These are phyloP conservation scores for Aspergillus chevalieri DNA, from an alignment of 2,329 filamentous ascomycete genomes.

Conservation along the genomic window DNA sequence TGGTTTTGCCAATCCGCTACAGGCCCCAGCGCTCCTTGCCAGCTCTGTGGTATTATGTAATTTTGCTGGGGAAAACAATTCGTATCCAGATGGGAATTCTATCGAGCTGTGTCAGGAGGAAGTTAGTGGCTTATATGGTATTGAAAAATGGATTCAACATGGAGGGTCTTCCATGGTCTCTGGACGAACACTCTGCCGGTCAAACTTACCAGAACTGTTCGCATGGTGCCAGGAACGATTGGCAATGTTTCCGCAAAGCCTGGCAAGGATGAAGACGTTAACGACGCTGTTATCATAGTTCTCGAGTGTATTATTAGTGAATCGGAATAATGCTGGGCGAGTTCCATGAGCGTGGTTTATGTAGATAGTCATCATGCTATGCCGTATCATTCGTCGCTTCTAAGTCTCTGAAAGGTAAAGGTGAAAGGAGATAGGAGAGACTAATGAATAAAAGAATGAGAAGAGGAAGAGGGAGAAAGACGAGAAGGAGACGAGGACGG, in stretches of 20 bases:
- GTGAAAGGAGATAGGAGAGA: too few species aligned
- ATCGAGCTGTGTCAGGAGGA: not conserved
- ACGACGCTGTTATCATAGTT: not conserved
- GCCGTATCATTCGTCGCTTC: too few species aligned
- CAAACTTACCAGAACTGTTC: not conserved
- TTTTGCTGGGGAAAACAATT: not conserved
- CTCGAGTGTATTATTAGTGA: too few species aligned
- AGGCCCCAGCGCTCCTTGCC: not conserved
- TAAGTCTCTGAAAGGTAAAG: too few species aligned
- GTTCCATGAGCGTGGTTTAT: too few species aligned
- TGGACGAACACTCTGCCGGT: not conserved
- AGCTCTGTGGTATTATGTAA: not conserved
- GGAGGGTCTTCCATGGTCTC: not conserved
- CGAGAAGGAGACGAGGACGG: too few species aligned
- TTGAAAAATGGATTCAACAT: not conserved
- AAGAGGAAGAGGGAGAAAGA: slow-evolving; percentile 16
- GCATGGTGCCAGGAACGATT: not conserved
- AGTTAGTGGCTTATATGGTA: not conserved
- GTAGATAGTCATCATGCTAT: too few species aligned
- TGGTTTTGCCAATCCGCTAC: not conserved
- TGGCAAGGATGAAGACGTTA: not conserved
- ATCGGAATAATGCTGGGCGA: too few species aligned
- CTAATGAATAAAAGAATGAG: too few species aligned
- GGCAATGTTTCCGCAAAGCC: not conserved
- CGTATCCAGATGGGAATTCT: not conserved